A percentile compares a stretch with the other conserved stretches of the same genome.
Evolutionary conservation across 2,329 filamentous ascomycete genomes (phyloP).

Genomic region (Sordariomycetes sp.): DNA sequence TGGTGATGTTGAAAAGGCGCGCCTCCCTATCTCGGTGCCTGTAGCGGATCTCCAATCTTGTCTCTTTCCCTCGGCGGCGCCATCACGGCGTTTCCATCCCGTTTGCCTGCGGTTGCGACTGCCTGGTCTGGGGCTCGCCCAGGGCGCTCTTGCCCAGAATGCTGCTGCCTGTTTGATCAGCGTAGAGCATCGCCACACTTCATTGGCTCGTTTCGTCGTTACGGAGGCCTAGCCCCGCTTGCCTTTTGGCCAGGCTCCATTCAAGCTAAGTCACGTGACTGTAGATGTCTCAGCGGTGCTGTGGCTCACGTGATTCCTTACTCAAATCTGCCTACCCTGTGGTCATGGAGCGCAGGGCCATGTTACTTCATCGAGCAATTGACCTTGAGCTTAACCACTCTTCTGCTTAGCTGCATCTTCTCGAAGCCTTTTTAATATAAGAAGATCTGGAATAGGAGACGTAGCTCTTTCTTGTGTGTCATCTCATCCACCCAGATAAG

Average conservation of each 20-base stretch:
- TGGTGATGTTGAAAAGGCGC: too few species aligned
- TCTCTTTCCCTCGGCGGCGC: neutral
- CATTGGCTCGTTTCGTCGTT: neutral
- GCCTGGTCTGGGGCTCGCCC: neutral
- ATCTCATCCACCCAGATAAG: too few species aligned
- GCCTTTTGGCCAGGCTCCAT: neutral
- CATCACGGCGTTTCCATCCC: neutral
- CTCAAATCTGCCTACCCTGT: too few species aligned
- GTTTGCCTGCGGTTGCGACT: neutral
- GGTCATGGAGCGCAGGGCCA: too few species aligned
- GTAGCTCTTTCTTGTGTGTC: too few species aligned
- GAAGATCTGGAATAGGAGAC: too few species aligned
- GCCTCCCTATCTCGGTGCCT: constrained; percentile 18
- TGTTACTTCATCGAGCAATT: too few species aligned
- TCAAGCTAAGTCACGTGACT: neutral
- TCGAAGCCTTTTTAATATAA: too few species aligned
- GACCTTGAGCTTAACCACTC: too few species aligned
- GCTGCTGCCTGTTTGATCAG: constrained; percentile 8
- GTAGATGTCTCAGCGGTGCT: too few species aligned
- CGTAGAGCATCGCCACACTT: neutral
- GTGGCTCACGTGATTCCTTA: neutral
- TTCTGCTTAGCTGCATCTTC: too few species aligned
- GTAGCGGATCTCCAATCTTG: constrained; percentile 15
- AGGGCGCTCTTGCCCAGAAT: constrained; percentile 2
- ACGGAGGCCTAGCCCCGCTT: neutral